These are phyloP conservation scores for Discostella stelligeroides DNA, from an alignment of 108 stramenopile species.

Conservation along the genomic window DNA sequence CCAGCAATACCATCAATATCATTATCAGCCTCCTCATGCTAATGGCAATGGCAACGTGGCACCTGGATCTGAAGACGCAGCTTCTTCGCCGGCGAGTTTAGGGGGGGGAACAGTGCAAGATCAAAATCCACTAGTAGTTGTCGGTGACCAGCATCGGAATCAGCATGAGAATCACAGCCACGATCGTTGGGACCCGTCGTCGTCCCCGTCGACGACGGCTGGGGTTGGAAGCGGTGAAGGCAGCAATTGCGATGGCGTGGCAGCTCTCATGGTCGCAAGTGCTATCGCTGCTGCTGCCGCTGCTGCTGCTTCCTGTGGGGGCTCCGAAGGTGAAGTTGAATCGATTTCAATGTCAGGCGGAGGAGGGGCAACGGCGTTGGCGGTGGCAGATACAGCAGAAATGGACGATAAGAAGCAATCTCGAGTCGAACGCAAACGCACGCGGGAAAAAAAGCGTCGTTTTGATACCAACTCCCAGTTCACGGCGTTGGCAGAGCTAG, in stretches of 20 bases:
- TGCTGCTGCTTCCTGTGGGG: background rate
- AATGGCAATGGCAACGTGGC: background rate
- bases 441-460: constrained; percentile 80
- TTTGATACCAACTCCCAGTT: constrained; percentile 81
- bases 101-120: background rate
- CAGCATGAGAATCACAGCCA: no score
- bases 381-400: constrained; percentile 6
- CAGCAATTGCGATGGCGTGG: background rate
- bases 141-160: no score
- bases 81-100: background rate
- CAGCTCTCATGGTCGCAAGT: background rate
- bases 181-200: background rate
- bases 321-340: background rate
- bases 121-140: background rate
- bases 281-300: background rate
- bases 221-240: background rate
- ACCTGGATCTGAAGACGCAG: background rate
- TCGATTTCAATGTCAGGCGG: background rate
- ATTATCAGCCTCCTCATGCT: no score
- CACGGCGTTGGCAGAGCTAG: constrained; percentile 63
- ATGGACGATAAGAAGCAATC: constrained; percentile 48
- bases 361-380: background rate
- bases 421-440: constrained; percentile 79
- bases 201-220: background rate
- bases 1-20: no score